Evolutionary conservation across 148 eudicot genomes (phyloP).

Genomic region (Gaultheria prostrata): DNA sequence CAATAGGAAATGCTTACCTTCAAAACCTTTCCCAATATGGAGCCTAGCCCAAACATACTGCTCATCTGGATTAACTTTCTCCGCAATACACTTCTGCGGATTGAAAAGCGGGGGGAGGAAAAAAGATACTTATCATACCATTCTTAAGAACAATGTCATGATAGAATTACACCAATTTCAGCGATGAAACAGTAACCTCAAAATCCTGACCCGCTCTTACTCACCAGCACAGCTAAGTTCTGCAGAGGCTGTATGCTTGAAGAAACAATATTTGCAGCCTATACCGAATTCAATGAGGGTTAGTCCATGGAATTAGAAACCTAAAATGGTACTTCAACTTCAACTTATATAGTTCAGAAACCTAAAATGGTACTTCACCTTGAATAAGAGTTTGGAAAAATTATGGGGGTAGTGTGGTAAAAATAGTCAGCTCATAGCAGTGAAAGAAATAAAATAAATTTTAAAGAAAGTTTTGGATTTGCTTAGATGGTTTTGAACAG

Average conservation of each 20-base stretch:
- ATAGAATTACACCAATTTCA: background rate
- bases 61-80: constrained; percentile 57
- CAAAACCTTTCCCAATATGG: constrained; percentile 65
- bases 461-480: background rate
- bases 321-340: background rate
- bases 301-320: too few species aligned
- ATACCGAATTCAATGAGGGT: constrained; percentile 9
- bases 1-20: constrained; percentile 35
- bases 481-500: background rate
- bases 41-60: constrained; percentile 50
- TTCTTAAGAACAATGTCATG: background rate
- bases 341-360: background rate
- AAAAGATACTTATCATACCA: constrained; percentile 12
- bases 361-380: background rate
- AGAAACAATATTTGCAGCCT: constrained; percentile 82
- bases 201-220: constrained; percentile 23
- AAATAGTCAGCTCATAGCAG: background rate
- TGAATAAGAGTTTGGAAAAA: background rate
- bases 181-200: constrained; percentile 14
- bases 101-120: constrained; percentile 8
- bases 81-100: constrained; percentile 58
- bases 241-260: constrained; percentile 87
- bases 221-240: constrained; percentile 59
- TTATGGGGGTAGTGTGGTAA: background rate
- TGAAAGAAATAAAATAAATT: background rate